Evolutionary conservation across 306 rosid species (phyloP).

Genomic region (Ormosia semicastrata): DNA sequence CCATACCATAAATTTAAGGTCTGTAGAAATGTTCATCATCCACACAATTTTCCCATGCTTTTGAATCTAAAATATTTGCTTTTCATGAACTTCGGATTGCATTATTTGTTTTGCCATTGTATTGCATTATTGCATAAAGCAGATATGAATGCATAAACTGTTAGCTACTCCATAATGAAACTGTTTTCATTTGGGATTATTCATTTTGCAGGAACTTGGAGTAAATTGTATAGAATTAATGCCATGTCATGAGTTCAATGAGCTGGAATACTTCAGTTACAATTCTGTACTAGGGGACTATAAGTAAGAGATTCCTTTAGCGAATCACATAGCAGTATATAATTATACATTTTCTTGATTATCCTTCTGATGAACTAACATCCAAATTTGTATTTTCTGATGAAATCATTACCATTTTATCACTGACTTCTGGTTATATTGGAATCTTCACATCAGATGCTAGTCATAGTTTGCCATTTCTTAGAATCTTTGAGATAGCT

Average conservation of each 20-base stretch:
- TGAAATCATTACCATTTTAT: constrained; percentile 16
- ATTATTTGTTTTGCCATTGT: background rate
- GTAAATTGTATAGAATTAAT: constrained; percentile 89
- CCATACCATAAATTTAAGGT: background rate
- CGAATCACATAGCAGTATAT: background rate
- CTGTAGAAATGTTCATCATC: background rate
- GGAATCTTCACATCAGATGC: background rate
- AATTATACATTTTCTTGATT: constrained; percentile 7
- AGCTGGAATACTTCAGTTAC: constrained; percentile 83
- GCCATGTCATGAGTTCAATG: constrained; percentile 98
- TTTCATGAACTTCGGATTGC: constrained; percentile 6
- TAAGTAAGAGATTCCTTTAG: constrained; percentile 42
- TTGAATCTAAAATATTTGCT: background rate
- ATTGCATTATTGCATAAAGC: background rate
- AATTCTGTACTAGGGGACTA: constrained; percentile 79
- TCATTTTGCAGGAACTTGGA: constrained; percentile 85
- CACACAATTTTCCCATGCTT: background rate
- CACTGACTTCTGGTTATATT: background rate
- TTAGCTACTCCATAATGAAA: constrained; percentile 3
- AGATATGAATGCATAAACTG: background rate
- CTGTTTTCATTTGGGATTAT: constrained; percentile 32
- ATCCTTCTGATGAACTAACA: background rate
- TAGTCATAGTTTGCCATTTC: background rate
- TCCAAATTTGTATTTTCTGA: background rate
- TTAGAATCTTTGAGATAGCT: background rate